A percentile compares a stretch with the other conserved stretches of the same genome.
Conservation (phyloP, 345 rosid species). For the Gossypium australe region DNA sequence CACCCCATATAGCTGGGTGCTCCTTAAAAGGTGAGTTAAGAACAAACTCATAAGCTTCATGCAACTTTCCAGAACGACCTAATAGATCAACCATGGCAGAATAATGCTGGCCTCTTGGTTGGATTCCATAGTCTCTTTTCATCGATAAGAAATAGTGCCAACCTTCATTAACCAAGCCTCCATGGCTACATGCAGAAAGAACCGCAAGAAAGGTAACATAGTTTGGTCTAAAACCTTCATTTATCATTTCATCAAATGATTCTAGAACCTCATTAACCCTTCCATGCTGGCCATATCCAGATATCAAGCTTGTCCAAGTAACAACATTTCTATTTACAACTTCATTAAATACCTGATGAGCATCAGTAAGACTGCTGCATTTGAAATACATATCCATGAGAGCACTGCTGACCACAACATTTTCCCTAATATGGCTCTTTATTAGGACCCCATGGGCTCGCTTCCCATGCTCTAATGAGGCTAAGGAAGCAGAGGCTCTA, state of each 20-base stretch:
- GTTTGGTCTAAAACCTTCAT: slow-evolving; percentile 45
- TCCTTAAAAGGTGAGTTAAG: slow-evolving; percentile 60
- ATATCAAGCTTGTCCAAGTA: slow-evolving; percentile 65
- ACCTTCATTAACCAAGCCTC: slow-evolving; percentile 60
- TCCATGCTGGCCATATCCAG: slow-evolving; percentile 62
- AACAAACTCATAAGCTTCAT: slow-evolving; percentile 58
- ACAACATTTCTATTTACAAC: slow-evolving; percentile 44
- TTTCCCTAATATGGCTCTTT: slow-evolving; percentile 40
- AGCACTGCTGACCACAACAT: slow-evolving; percentile 57
- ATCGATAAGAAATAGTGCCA: slow-evolving; percentile 41
- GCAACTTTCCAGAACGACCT: slow-evolving; percentile 56
- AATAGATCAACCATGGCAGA: slow-evolving; percentile 70
- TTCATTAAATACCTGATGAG: slow-evolving; percentile 39
- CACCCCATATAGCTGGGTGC: slow-evolving; percentile 57
- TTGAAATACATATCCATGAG: slow-evolving; percentile 71
- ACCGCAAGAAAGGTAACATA: slow-evolving; percentile 62
- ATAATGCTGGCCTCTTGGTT: slow-evolving; percentile 63
- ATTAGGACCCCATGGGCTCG: slow-evolving; percentile 62
- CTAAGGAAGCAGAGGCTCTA: slow-evolving; percentile 62
- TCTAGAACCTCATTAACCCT: slow-evolving; percentile 44
- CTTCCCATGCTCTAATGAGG: slow-evolving; percentile 47
- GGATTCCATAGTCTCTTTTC: slow-evolving; percentile 31
- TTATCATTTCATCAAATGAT: slow-evolving; percentile 46
- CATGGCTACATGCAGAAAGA: slow-evolving; percentile 77
- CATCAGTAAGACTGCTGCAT: slow-evolving; percentile 52